Evolutionary conservation across 345 rosid genomes (phyloP).

Genomic region (Brassica rapa): DNA sequence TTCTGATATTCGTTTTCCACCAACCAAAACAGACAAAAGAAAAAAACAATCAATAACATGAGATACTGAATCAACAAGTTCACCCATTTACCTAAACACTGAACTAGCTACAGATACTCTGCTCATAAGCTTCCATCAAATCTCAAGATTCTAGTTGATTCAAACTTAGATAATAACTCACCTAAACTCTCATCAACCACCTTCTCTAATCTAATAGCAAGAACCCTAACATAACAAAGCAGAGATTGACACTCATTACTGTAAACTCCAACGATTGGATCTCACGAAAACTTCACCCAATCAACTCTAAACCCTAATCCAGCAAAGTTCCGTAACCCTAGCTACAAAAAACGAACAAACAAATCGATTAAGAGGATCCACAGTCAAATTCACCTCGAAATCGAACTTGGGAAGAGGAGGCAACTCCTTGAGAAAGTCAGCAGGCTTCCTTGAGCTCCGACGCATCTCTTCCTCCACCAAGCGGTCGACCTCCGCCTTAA

Average conservation of each 20-base stretch:
- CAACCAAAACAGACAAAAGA: conserved; percentile 4
- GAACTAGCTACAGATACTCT: too few species aligned
- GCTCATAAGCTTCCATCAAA: conserved; percentile 20
- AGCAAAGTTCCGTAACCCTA: neutral
- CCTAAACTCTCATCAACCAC: neutral
- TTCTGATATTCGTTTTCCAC: conserved; percentile 49
- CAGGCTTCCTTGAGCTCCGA: conserved; percentile 80
- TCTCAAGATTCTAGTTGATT: neutral
- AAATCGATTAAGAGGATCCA: conserved; percentile 9
- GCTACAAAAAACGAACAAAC: neutral
- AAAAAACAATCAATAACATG: conserved; percentile 15
- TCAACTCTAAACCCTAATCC: conserved; percentile 8
- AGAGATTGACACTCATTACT: neutral
- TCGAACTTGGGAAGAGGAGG: conserved; percentile 70
- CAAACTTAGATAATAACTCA: conserved; percentile 9
- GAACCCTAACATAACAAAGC: conserved; percentile 11
- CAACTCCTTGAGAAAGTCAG: conserved; percentile 80
- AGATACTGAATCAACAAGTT: neutral
- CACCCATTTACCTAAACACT: neutral
- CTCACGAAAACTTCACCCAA: neutral
- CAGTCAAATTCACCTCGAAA: conserved; percentile 56
- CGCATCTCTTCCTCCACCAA: conserved; percentile 98
- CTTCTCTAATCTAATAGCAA: neutral
- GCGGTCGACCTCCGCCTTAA: conserved; percentile 85
- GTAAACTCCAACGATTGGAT: neutral